Conservation (phyloP, 2,329 filamentous ascomycete species). For the Furcasterigmium furcatum region DNA sequence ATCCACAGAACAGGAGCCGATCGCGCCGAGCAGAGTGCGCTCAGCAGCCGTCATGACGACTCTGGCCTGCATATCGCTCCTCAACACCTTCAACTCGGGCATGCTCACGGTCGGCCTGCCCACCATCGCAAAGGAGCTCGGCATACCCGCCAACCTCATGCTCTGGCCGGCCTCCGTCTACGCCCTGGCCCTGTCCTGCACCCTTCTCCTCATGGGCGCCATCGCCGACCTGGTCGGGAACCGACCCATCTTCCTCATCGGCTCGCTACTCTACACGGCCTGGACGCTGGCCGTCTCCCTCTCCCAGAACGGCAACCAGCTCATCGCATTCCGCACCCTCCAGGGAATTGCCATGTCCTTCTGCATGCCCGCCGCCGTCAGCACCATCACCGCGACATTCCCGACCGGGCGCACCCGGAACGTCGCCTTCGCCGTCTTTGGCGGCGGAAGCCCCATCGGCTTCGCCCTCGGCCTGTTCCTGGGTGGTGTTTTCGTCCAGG, state of each 20-base stretch:
- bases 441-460: conserved; percentile 41
- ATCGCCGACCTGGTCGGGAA: conserved; percentile 31
- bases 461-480: conserved; percentile 47
- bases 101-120: conserved; percentile 33
- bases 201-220: conserved; percentile 31
- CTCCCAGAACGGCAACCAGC: conserved; percentile 26
- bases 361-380: conserved; percentile 31
- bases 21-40: neutral
- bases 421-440: conserved; percentile 38
- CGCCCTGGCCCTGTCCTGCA: conserved; percentile 20
- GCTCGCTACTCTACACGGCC: conserved; percentile 24
- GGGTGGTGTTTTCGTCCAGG: conserved; percentile 44
- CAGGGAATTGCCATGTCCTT: conserved; percentile 31
- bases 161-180: conserved; percentile 27
- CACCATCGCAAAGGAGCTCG: conserved; percentile 30
- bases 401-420: conserved; percentile 31
- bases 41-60: conserved; percentile 21
- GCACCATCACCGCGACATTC: conserved; percentile 32
- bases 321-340: conserved; percentile 31
- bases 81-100: conserved; percentile 31
- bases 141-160: conserved; percentile 21
- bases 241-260: conserved; percentile 27
- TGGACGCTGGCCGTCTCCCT: conserved; percentile 31
- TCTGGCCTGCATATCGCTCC: conserved; percentile 27
- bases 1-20: no score